Base-by-base conservation (phyloP, 768 basidiomycete genomes). In the Lyophyllum atratum region DNA sequence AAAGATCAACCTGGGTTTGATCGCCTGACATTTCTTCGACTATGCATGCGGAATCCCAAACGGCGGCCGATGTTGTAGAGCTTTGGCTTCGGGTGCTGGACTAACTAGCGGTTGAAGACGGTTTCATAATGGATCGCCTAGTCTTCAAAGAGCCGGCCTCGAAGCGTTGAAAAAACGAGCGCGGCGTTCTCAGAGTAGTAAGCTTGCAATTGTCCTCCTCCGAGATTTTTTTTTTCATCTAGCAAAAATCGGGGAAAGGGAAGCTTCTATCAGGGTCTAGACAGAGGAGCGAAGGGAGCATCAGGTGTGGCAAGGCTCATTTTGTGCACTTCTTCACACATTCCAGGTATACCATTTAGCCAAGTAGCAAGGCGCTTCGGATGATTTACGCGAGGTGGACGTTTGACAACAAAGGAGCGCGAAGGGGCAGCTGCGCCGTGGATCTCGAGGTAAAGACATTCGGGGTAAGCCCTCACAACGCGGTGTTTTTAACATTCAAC, bases 401-500 rank as follows among this genome's bases (percentile, higher is more conserved):
- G 50, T 26, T 43, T 37, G 8, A 17, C 42, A 34, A 29, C 34
- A 24, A 29, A 51, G 37, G 25, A 14, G 9, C 15, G 42, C 37
- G 39, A 22, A 10, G 19, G 10, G 39, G 39, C 15, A 9, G 39
- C n/a, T 19, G 39, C 10, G 25, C 33, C 29, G 25, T 42, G 26
- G 55, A 44, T 31, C 24, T 49, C 33, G 39, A 44, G 19, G 37
- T 33, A 15, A 31, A 44, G 39, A 22, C 49, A 48, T 39, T 17
- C 31, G 50, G 47, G 52, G 40, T 25, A 54, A 49, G 22, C 48
- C 28, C 25, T 39, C 31, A 44, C 48, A 29, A 26, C 26, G 51
- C 59, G 59, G 63, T 58, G 44, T 64, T 62, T 56, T 54, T 59
- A 45, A 43, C 62, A 54, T 50, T 37, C 59, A 68, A 55, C 46